A percentile compares a stretch with the other conserved stretches of the same genome.
Conservation (phyloP, 768 basidiomycete genomes). For the Boletus eberwhitei region DNA sequence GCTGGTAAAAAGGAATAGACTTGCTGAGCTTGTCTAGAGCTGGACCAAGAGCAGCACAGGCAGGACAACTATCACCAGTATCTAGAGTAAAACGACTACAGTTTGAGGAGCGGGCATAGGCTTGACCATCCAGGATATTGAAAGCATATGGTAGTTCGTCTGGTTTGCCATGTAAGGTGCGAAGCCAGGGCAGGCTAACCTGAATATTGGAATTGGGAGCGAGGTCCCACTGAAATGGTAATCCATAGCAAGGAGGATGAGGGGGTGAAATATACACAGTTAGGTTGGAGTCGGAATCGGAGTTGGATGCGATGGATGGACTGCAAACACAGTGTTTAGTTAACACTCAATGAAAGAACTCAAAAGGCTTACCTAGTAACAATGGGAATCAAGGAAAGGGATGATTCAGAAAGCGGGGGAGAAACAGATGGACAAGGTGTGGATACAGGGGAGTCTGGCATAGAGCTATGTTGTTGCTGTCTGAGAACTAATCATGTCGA, state of each 20-base stretch:
- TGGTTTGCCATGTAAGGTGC: neutral
- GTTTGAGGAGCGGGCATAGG: neutral
- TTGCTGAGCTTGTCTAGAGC: neutral
- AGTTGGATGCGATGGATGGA: no score
- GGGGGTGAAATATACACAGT: neutral
- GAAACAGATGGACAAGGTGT: no score
- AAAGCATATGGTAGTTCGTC: neutral
- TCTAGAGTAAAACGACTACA: neutral
- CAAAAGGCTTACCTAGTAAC: no score
- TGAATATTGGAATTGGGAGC: neutral
- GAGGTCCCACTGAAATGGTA: neutral
- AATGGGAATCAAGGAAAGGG: no score
- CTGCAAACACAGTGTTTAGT: no score
- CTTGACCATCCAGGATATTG: neutral
- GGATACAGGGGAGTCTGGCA: no score
- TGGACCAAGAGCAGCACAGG: neutral
- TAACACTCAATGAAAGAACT: no score
- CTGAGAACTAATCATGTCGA: no score
- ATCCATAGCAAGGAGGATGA: neutral
- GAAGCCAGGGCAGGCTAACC: neutral
- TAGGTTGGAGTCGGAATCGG: no score
- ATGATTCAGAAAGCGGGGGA: no score
- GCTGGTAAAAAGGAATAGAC: neutral
- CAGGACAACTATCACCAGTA: no score
- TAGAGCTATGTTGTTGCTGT: no score